phyloP scores from a whole-genome alignment of 306 rosid species.

The Datisca glomerata region DNA sequence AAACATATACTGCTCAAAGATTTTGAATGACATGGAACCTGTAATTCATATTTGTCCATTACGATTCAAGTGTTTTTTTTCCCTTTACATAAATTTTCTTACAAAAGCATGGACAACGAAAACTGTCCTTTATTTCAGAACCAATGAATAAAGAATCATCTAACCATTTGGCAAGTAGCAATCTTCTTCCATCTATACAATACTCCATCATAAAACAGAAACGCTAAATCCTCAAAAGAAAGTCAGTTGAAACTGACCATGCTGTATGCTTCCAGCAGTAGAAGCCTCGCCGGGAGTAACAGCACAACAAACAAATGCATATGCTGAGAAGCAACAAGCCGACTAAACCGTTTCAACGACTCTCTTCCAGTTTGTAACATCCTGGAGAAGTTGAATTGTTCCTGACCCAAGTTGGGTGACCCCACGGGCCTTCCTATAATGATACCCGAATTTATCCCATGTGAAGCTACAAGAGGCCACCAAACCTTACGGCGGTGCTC shows the following conservation, averaged over 20 bases:
- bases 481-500: slow-evolving; percentile 55
- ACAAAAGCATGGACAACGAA: too few relatives aligned
- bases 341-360: slow-evolving; percentile 53
- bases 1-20: too few relatives aligned
- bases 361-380: slow-evolving; percentile 47
- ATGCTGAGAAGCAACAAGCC: slow-evolving; percentile 68
- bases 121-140: slow-evolving; percentile 12
- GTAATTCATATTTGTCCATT: too few relatives aligned
- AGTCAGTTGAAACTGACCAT: slow-evolving; percentile 15
- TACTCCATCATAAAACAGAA: slow-evolving; percentile 8
- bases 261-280: slow-evolving; percentile 38
- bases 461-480: slow-evolving; percentile 54
- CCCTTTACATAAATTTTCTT: too few relatives aligned
- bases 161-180: slow-evolving; percentile 21
- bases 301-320: slow-evolving; percentile 71
- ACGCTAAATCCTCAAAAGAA: not conserved
- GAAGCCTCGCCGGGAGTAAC: slow-evolving; percentile 46
- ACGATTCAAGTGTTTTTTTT: too few relatives aligned
- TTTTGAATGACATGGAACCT: too few relatives aligned
- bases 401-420: slow-evolving; percentile 25
- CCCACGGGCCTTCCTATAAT: slow-evolving; percentile 34
- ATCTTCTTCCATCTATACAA: slow-evolving; percentile 25
- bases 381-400: slow-evolving; percentile 48
- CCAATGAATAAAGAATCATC: slow-evolving; percentile 79
- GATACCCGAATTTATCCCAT: slow-evolving; percentile 22